Evolutionary conservation across 805 yeast genomes (phyloP).

Genomic region (Saccharomycopsis sp.): DNA sequence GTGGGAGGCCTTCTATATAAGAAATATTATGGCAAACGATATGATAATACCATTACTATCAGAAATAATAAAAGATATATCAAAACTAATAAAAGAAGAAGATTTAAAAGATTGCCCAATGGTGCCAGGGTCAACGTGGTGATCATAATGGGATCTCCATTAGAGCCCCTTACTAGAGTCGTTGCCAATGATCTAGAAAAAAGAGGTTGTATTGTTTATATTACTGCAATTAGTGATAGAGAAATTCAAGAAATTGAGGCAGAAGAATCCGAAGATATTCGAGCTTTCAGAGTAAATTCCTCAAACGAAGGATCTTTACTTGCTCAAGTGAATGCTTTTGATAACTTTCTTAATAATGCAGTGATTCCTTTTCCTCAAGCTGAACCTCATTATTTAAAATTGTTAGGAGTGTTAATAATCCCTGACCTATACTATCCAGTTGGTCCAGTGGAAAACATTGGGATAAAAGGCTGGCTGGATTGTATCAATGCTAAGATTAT

Average conservation of each 20-base stretch:
- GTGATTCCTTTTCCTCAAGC: conserved; percentile 47
- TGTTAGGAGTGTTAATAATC: conserved; percentile 57
- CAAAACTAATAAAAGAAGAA: conserved; percentile 26
- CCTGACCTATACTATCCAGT: conserved; percentile 62
- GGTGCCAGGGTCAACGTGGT: conserved; percentile 74
- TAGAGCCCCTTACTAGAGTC: conserved; percentile 60
- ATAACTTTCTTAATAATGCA: conserved; percentile 40
- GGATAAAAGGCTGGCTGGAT: conserved; percentile 40
- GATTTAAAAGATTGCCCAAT: conserved; percentile 51
- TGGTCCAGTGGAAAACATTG: conserved; percentile 55
- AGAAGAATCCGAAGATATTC: conserved; percentile 59
- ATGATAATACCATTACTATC: background rate
- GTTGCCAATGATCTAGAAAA: conserved; percentile 65
- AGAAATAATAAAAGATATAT: conserved; percentile 15
- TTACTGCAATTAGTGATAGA: conserved; percentile 37
- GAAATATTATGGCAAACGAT: background rate
- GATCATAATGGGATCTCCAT: conserved; percentile 64
- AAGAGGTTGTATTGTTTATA: conserved; percentile 73
- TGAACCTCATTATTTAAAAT: conserved; percentile 40
- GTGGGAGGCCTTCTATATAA: conserved; percentile 4
- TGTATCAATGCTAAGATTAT: conserved; percentile 35
- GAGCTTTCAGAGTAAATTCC: conserved; percentile 48
- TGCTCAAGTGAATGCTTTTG: conserved; percentile 39
- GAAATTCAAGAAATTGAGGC: conserved; percentile 36
- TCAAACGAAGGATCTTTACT: conserved; percentile 32